phyloP scores from a whole-genome alignment of 108 stramenopile species.

The Poteriospumella lacustris region DNA sequence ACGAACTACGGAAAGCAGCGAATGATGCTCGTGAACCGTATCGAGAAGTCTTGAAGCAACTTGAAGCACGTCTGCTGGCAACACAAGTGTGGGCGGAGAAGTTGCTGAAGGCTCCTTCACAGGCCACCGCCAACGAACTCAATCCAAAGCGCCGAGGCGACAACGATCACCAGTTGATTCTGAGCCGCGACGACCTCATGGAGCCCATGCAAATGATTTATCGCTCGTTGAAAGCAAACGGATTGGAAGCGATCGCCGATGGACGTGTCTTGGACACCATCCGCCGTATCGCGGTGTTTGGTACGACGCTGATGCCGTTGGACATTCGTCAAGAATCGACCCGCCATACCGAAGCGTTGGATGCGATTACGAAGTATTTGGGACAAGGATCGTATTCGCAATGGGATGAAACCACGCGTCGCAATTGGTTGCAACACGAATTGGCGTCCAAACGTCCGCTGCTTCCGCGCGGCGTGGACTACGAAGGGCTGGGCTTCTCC shows the following conservation, averaged over 20 bases:
- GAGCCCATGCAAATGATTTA: constrained; percentile 73
- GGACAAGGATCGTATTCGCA: constrained; percentile 79
- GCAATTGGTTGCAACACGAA: constrained; percentile 76
- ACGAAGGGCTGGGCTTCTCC: constrained; percentile 53
- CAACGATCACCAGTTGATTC: too few species aligned
- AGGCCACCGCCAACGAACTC: neutral
- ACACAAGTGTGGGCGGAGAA: constrained; percentile 14
- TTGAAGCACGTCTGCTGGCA: constrained; percentile 30
- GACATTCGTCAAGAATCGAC: constrained; percentile 93
- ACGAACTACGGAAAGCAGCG: constrained; percentile 2
- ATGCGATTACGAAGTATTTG: constrained; percentile 81
- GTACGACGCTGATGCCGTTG: constrained; percentile 78
- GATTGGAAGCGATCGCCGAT: constrained; percentile 73
- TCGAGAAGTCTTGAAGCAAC: constrained; percentile 34
- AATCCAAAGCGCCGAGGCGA: too few species aligned
- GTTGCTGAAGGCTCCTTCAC: neutral
- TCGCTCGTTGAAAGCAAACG: constrained; percentile 67
- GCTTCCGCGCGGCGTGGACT: constrained; percentile 60
- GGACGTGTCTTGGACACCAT: constrained; percentile 82
- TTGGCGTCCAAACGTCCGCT: constrained; percentile 78
- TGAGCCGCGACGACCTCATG: constrained; percentile 61
- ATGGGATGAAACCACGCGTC: constrained; percentile 80
- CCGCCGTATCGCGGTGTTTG: constrained; percentile 77
- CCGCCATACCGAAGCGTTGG: constrained; percentile 78
- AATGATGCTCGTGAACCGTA: constrained; percentile 39